Evolutionary conservation across 2,329 filamentous ascomycete species (phyloP), one percentile per base, ranked within the genome.

Genomic region (Penicillium thymicola): DNA sequence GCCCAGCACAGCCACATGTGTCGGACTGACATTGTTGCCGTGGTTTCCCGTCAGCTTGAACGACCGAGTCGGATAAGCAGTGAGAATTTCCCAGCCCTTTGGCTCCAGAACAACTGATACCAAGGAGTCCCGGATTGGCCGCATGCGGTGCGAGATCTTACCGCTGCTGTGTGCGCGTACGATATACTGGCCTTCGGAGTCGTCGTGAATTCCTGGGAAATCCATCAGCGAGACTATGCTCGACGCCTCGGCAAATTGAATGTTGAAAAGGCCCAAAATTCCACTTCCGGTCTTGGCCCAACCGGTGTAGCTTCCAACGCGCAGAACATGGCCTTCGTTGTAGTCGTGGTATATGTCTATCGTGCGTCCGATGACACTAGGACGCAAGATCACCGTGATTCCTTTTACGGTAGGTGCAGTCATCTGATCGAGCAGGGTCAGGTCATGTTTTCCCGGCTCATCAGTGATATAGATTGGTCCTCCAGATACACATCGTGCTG

Each of bases 391-490:
- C 0, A 96, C 84, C 0, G 90, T 94, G 61, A 85, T 87, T 0
- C 87, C 89, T 25, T 84, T 79, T 0, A 85, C 79, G 0, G 89
- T 94, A 11, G 81, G 78, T 0, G 89, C 92, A 0, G 89, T 92
- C 82, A 97, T 92, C 70, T 95, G 87, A 28, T 81, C 75, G 58
- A 99, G 89, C 16, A 99, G 74, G 6, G 81, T 75, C 30, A 92
- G 67, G 67, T 96, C 82, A 71, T 97, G 91, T 58, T 90, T 77
- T 0, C 91, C 92, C 0, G 93, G 93, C 0, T 86, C 83, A 72
- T 99, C 94, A 0, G 93, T 97, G 70, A 99, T 92, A 67, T 95
- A 97, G 40, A 99, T 88, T 0, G 93, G 94, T 0, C 94, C 94
- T 9, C 94, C 94, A 46, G 88, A 92, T 10, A 99, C 80, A 71